Conservation (phyloP, 2,329 filamentous ascomycete species). For the Akanthomyces uredinophilus region DNA sequence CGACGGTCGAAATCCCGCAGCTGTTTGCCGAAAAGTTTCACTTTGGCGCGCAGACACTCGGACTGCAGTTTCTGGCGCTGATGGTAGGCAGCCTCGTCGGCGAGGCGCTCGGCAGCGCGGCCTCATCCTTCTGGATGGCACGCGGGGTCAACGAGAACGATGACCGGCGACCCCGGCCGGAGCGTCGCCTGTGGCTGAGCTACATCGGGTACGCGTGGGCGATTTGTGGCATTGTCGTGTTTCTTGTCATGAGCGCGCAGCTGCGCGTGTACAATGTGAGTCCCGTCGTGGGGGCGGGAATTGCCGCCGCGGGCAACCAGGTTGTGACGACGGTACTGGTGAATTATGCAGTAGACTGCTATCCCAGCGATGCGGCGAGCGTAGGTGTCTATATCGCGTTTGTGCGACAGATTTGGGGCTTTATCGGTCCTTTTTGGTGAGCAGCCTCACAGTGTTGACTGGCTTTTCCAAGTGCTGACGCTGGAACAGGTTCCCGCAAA, state of each 20-base stretch:
- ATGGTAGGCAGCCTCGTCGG: constrained; percentile 6
- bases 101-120: background rate
- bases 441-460: background rate
- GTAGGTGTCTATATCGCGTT: constrained; percentile 5
- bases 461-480: background rate
- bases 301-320: constrained; percentile 8
- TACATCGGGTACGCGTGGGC: background rate
- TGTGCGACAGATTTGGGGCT: background rate
- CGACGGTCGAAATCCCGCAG: constrained; percentile 11
- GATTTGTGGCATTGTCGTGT: constrained; percentile 2
- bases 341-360: constrained; percentile 8
- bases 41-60: background rate
- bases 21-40: constrained; percentile 8
- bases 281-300: constrained; percentile 4
- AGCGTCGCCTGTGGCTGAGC: constrained; percentile 7
- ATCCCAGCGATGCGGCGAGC: constrained; percentile 4
- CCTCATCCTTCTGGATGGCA: background rate
- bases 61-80: constrained; percentile 8
- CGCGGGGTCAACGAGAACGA: background rate
- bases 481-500: constrained; percentile 4
- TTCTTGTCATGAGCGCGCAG: constrained; percentile 3
- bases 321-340: constrained; percentile 5
- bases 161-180: background rate
- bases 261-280: constrained; percentile 8
- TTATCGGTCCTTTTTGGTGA: constrained; percentile 1